Evolutionary conservation across 2,329 filamentous ascomycete genomes (phyloP), one percentile per base, ranked within the genome.

Genomic region (Dactylella cylindrospora): DNA sequence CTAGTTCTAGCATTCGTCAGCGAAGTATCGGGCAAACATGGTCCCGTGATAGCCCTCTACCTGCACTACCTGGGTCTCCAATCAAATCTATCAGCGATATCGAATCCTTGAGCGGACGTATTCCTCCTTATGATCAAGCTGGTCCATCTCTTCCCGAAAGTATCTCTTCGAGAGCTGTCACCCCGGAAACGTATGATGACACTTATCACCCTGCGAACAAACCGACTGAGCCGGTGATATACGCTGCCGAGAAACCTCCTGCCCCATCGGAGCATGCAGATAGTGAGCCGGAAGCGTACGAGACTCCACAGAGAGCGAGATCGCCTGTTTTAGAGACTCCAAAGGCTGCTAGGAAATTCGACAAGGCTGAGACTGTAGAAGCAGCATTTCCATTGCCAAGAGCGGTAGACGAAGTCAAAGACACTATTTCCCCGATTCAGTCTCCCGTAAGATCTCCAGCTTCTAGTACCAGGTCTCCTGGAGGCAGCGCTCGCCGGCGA

Each of bases 181-280:
- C n/a, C n/a, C n/a, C n/a, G n/a, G n/a, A n/a, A n/a, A n/a, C n/a
- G n/a, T n/a, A n/a, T n/a, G 20, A 25, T 6, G 36, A 40, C 2
- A 25, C 20, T 25, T 62, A 49, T 35, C 29, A 20, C 8, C 43
- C 46, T 28, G 59, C 51, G 9, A 45, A 64, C 20, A 64, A 64
- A 19, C 59, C 59, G 12, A 23, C 46, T 2, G 29, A 50, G 3
- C 51, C 59, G 9, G 51, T 51, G 9, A 33, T 55, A 8, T 46
- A 40, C 20, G 7, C 44, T 22, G 25, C 22, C 7, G 59, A 38
- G 7, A 40, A 31, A 12, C 36, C 59, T 3, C 38, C 29, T 15
- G 39, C 35, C 20, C 31, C 49, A 26, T 47, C 43, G 1, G 50
- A 54, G 7, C 19, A 8, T 32, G 47, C 25, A 3, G 38, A 44